phyloP scores from a whole-genome alignment of 2,329 filamentous ascomycete species.

The Knufia petricola region DNA sequence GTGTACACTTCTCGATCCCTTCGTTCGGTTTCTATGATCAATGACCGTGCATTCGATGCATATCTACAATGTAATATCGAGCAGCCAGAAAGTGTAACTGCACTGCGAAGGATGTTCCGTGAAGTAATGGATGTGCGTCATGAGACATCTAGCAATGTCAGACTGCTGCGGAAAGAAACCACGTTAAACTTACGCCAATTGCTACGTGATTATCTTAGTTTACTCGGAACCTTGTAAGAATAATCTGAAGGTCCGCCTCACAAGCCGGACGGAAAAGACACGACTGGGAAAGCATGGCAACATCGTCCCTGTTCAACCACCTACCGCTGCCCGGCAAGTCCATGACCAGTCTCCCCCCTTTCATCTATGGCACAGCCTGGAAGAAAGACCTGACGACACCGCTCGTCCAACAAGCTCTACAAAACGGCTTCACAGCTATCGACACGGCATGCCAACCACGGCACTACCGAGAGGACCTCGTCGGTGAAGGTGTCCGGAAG shows the following conservation, averaged over 20 bases:
- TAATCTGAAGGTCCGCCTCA: not conserved
- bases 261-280: not conserved
- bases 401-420: conserved; percentile 60
- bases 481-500: conserved; percentile 56
- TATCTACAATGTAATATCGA: no score
- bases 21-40: no score
- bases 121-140: no score
- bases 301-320: conserved; percentile 3
- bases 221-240: no score
- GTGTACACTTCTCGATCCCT: no score
- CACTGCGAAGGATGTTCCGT: no score
- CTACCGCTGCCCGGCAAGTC: conserved; percentile 7
- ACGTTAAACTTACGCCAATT: no score
- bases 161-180: no score
- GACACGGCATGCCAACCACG: conserved; percentile 72
- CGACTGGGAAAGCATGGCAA: not conserved
- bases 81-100: no score
- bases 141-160: no score
- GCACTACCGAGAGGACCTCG: conserved; percentile 65
- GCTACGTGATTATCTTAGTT: no score
- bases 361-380: conserved; percentile 79
- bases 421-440: conserved; percentile 56
- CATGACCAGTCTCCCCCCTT: conserved; percentile 27
- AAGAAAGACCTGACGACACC: conserved; percentile 60
- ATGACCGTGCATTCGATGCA: no score